A percentile compares a stretch with the other conserved stretches of the same genome.
Evolutionary conservation across 2,329 filamentous ascomycete species (phyloP).

Genomic region (Allantophomopsis cytisporea): DNA sequence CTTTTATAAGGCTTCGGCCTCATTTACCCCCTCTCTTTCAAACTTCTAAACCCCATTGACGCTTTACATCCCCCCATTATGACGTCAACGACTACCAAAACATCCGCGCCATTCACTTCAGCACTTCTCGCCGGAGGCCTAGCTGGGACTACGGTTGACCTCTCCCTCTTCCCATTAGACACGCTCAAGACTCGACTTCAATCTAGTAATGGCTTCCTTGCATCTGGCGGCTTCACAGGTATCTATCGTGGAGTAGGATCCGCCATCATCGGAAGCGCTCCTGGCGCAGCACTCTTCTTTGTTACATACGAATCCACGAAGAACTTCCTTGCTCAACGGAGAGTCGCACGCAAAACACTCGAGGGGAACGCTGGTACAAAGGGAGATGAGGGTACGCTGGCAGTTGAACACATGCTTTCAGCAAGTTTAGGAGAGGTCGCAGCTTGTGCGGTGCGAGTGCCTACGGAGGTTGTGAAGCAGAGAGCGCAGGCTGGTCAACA

Average conservation of each 20-base stretch:
- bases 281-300: constrained; percentile 94
- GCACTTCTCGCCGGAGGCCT: constrained; percentile 71
- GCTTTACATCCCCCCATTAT: too few species aligned
- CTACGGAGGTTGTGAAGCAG: constrained; percentile 96
- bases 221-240: constrained; percentile 76
- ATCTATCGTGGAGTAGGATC: constrained; percentile 89
- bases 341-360: constrained; percentile 14
- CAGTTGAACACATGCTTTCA: constrained; percentile 63
- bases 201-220: constrained; percentile 62
- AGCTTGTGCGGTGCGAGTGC: constrained; percentile 83
- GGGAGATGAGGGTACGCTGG: constrained; percentile 20
- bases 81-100: too few species aligned
- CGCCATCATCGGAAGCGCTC: constrained; percentile 81
- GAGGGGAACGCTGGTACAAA: constrained; percentile 19
- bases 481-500: constrained; percentile 81
- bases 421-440: constrained; percentile 81
- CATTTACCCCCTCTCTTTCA: too few species aligned
- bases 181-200: constrained; percentile 97
- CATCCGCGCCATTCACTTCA: constrained; percentile 35
- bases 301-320: constrained; percentile 80
- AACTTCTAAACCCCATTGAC: too few species aligned
- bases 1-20: too few species aligned
- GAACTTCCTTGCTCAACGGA: constrained; percentile 24
- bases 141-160: constrained; percentile 91
- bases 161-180: constrained; percentile 94